These are phyloP conservation scores for Tulasnella sp. DNA, from an alignment of 768 basidiomycete genomes.

Conservation along the genomic window DNA sequence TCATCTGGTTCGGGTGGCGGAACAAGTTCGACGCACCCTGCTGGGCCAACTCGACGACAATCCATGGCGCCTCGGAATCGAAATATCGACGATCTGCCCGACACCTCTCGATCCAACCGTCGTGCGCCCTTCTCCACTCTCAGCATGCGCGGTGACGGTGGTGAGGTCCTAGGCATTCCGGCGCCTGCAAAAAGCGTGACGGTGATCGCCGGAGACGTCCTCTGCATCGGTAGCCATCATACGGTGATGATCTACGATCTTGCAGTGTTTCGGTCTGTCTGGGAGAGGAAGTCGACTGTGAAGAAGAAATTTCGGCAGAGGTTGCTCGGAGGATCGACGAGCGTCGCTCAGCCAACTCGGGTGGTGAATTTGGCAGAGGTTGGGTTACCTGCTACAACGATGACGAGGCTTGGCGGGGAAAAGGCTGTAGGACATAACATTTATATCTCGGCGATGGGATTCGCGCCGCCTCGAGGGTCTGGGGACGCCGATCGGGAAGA, in stretches of 20 bases:
- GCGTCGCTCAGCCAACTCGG: neutral
- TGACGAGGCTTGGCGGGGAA: slow-evolving; percentile 53
- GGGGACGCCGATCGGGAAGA: slow-evolving; percentile 16
- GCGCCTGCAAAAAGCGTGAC: slow-evolving; percentile 46
- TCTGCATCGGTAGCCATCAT: slow-evolving; percentile 45
- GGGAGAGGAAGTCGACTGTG: too few relatives aligned
- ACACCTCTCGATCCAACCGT: slow-evolving; percentile 17
- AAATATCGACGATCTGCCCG: slow-evolving; percentile 18
- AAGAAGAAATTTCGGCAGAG: neutral
- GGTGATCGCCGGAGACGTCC: slow-evolving; percentile 45
- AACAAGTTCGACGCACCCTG: slow-evolving; percentile 24
- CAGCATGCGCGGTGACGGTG: neutral
- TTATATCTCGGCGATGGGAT: slow-evolving; percentile 68
- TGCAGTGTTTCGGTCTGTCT: slow-evolving; percentile 22
- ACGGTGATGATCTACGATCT: slow-evolving; percentile 49
- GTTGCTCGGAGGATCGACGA: neutral
- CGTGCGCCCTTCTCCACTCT: slow-evolving; percentile 12
- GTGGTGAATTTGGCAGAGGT: slow-evolving; percentile 23
- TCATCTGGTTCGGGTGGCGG: slow-evolving; percentile 39
- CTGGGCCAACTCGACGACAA: slow-evolving; percentile 31
- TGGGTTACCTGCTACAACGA: slow-evolving; percentile 36
- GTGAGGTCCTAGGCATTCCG: slow-evolving; percentile 40
- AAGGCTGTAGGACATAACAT: slow-evolving; percentile 46
- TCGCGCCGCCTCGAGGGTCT: slow-evolving; percentile 42
- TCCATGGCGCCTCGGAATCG: neutral